Base-by-base conservation (phyloP, 2,329 filamentous ascomycete genomes). In the Epichloe gansuensis region DNA sequence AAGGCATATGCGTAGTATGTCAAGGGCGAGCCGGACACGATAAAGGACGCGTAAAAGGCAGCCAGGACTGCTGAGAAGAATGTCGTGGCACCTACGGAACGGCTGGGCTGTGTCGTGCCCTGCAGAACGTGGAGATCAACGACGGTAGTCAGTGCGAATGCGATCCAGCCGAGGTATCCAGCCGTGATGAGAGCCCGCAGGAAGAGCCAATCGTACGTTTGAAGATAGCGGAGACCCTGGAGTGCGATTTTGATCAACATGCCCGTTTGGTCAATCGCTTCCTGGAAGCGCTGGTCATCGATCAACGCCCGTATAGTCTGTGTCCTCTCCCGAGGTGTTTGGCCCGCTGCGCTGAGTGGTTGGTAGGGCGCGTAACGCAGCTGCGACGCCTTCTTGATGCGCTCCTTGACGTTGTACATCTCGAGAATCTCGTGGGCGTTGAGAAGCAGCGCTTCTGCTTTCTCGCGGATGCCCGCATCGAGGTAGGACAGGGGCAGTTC, bases 121-220 rank as follows among this genome's bases (percentile, higher is more conserved):
- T n/a, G 42, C 48, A 31, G 31, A 50, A 50, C 38, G 34, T 43
- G 64, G 31, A 31, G 31, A 31, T 95, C 86, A 56, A 97, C 77
- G 47, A 97, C 90, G 0, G 86, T 94, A 0, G 89, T 93, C 48
- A 95, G 73, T 2, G 91, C 89, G 67, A 91, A 98, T 1, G 86
- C 85, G 63, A 97, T 94, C 91, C 91, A 98, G 21, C 93, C 93
- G 7, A 97, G 72, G 63, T 97, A 98, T n/a, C 93, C 93, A 12
- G 86, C 65, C 2, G 93, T 96, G 55, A 98, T 86, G 48, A 98
- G 75, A 2, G 88, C 86, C 55, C 93, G 80, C 38, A 98, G 72
- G 69, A 98, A 98, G 2, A 98, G 76, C 93, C 93, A 98, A 71
- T 98, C 93, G 62, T 98, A 98, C 0, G 91, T 98, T 68, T 98